Base-by-base conservation (phyloP, 139 green algal species). In the Micractinium conductrix region DNA sequence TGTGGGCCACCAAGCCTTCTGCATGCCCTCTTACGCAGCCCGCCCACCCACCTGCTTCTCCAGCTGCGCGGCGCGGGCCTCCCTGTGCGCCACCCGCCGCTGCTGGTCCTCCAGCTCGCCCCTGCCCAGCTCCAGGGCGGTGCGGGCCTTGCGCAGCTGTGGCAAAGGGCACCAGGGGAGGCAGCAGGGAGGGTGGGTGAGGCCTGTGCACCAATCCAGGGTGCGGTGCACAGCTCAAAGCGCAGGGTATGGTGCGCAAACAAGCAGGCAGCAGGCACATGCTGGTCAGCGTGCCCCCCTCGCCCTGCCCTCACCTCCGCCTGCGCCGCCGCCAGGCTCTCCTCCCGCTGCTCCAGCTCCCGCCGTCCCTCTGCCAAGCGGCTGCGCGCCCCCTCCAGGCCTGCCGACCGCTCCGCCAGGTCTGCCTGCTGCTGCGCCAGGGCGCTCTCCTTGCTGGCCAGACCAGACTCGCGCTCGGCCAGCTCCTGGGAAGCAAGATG, bases 71-170 rank as follows among this genome's bases (percentile, higher is more conserved):
- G 91, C 40, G 33, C 76, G 80, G 5, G 86, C 81, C 63, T 92
- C 89, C 55, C 83, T 80, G 45, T 68, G 37, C 19, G 40, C 65
- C 26, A 85, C 28, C 24, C 81, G 53, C 81, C 65, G 60, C 16
- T 74, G 69, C 53, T 70, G 45, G 45, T 84, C 78, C 84, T 89
- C 81, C n/a, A 87, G 30, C 48, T 88, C 83, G 24, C 74, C 74
- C 63, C n/a, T 38, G 24, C 50, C 79, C 38, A 89, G 33, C 76
- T 92, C 88, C 40, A 80, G 53, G 50, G 84, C 79, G 38, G 62
- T 72, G 33, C 72, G 67, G 5, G 69, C 81, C 78, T 83, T 76
- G n/a, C 88, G 85, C 69, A 87, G 70, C 87, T 91, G 9, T 19
- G 26, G 28, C 17, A 40, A 26, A 78, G 28, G 43, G 2, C 24